These are phyloP conservation scores for Fusarium mundagurra DNA, from an alignment of 2,329 filamentous ascomycete species.

Conservation along the genomic window DNA sequence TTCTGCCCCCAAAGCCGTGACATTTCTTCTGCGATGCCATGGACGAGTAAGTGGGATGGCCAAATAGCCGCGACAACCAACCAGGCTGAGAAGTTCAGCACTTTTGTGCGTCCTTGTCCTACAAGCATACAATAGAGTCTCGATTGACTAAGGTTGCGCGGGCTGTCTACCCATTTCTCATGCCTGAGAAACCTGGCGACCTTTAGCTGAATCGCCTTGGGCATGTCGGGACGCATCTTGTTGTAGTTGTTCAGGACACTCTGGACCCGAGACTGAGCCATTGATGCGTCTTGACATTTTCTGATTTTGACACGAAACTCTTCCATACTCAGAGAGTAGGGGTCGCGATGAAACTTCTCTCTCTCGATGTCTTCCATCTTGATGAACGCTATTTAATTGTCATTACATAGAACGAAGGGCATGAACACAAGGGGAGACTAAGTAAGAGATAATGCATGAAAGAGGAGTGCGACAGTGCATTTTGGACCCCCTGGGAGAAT, in stretches of 20 bases:
- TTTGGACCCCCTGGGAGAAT: background rate
- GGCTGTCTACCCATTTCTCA: background rate
- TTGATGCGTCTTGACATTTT: background rate
- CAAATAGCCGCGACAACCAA: background rate
- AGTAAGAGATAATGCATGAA: background rate
- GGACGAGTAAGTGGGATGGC: background rate
- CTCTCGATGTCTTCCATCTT: background rate
- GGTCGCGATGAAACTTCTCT: background rate
- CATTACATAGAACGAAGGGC: background rate
- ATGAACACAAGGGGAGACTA: background rate
- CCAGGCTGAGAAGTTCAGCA: background rate
- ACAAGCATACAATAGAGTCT: background rate
- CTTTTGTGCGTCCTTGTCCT: background rate
- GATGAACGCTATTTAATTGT: background rate
- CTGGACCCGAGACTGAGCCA: background rate
- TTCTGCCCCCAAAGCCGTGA: background rate
- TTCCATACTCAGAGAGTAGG: background rate
- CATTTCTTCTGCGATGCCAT: background rate
- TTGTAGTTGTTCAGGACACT: background rate
- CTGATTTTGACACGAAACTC: background rate
- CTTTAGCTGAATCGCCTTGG: background rate
- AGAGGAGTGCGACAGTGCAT: too few relatives aligned
- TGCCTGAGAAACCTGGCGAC: background rate
- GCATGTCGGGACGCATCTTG: background rate
- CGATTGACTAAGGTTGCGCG: too few relatives aligned